Percentiles rank a stretch among this genome's conserved stretches.
These are phyloP conservation scores for Nakazawaea wickerhamii DNA, from an alignment of 805 yeast genomes.

Conservation along the genomic window DNA sequence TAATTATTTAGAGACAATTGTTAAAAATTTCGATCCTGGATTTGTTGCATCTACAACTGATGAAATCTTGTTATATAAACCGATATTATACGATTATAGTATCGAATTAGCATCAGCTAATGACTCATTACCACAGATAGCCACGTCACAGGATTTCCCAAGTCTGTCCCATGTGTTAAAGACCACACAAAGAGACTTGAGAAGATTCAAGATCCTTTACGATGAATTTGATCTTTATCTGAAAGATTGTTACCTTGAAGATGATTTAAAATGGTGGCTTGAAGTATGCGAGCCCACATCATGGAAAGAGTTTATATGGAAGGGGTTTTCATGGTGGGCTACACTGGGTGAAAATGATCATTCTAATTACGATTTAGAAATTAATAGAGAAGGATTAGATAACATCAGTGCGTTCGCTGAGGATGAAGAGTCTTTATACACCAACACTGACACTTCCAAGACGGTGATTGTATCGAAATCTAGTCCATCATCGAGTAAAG, in stretches of 20 bases:
- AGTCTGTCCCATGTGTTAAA: slow-evolving; percentile 12
- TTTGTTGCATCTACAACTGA: slow-evolving; percentile 65
- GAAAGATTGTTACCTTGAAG: slow-evolving; percentile 9
- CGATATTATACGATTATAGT: slow-evolving; percentile 42
- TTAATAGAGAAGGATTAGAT: slow-evolving; percentile 23
- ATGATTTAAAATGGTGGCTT: slow-evolving; percentile 37
- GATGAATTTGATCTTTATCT: slow-evolving; percentile 17
- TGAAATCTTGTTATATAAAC: slow-evolving; percentile 53
- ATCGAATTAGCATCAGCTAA: slow-evolving; percentile 19
- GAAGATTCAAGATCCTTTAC: slow-evolving; percentile 26
- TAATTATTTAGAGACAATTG: slow-evolving; percentile 25
- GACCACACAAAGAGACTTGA: slow-evolving; percentile 34
- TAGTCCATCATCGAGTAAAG: background rate
- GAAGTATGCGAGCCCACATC: slow-evolving; percentile 43
- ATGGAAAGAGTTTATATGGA: slow-evolving; percentile 57
- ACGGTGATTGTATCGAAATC: background rate
- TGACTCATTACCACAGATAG: background rate
- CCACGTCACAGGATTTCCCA: slow-evolving; percentile 1
- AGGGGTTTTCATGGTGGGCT: slow-evolving; percentile 84
- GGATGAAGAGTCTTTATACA: slow-evolving; percentile 9
- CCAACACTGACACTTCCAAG: background rate
- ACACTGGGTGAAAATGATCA: slow-evolving; percentile 63
- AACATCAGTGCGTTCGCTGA: slow-evolving; percentile 7
- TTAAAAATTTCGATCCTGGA: slow-evolving; percentile 22
- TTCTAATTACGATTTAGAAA: slow-evolving; percentile 32